Evolutionary conservation across 257 asterid species (phyloP), one percentile per base, ranked within the genome.

Genomic region (Gynochthodes officinalis): DNA sequence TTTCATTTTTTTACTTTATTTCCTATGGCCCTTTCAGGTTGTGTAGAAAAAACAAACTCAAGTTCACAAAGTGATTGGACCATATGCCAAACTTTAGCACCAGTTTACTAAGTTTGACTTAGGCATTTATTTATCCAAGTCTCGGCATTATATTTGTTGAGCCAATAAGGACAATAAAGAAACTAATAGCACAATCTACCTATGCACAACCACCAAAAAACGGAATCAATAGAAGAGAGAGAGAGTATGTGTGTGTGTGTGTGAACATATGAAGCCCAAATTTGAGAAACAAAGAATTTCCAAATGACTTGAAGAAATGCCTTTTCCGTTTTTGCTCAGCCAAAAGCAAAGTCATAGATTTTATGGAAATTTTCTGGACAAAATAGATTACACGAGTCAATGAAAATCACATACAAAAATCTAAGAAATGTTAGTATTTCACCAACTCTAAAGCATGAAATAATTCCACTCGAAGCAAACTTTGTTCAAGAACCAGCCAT

Each of bases 301-400:
- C 69, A 21, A 73, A 39, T 19, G 42, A 65, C 32, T 21, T 7
- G 27, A 42, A 74, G 33, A 23, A 33, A 27, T 79, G 92, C 99
- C 98, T 95, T 92, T 83, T 95, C 99, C n/a, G n/a, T n/a, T 78
- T 92, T 95, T 76, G 99, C 98, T 98, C 99, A 95, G 78, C 96
- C 90, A 81, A 95, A 95, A 68, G 99, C 98, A 75, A 87, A 95
- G 82, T 95, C 87, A 84, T 95, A 95, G 81, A 95, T 92, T 78
- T 92, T 98, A 18, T 85, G 85, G 78, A 92, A 92, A 79, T 90
- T 95, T 27, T 92, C 99, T 95, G 96, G 44, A 82, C 33, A 74
- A 62, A 62, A 67, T 32, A 30, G 67, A 76, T 61, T 33, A 69
- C 57, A 52, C 43, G 61, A 72, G 53, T 82, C 46, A 82, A 65